Base-by-base conservation (phyloP, 192 early-diverging fungal species). In the Helicostylum pulchrum region DNA sequence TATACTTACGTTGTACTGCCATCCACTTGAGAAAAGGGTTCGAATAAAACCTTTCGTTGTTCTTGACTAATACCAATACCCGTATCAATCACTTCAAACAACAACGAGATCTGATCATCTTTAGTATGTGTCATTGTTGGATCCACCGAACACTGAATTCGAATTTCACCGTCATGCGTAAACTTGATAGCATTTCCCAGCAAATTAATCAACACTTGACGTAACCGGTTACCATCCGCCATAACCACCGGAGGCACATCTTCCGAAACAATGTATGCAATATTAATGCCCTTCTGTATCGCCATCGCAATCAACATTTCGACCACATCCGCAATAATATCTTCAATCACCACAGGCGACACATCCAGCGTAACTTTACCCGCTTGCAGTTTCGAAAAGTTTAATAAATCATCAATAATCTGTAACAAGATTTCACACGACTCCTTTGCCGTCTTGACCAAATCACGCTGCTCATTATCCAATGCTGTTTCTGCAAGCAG, bases 111-210 rank as follows among this genome's bases (percentile, higher is more conserved):
- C 2, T 76, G 50, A 51, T 61, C 43, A 30, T 59, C 57, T 59
- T 43, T 45, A 21, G 42, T 8, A 19, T 59, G 57, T 21, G 32
- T 59, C 21, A 23, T 20, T 10, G 57, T 56, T 9, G 36, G 36
- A 23, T 64, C 42, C n/a, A 83, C 60, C 1, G 72, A 76, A 46
- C 81, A 84, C 32, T 70, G 67, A 14, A 85, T 75, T 31, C 73
- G 65, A n/a, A 83, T 78, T 66, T 83, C 82, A 23, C 85, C 85
- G 20, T 73, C 23, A 48, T 78, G 74, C 0, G 86, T 84, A 59
- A 87, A 87, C 68, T 93, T 92, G 61, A 92, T 76, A 15, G 88
- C 83, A 63, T 92, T 92, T 32, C 85, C 85, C 1, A 87, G 80
- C 23, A 92, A 67, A 54, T 92, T 92, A 49, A 86, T 88, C 23